Evolutionary conservation across 805 yeast genomes (phyloP).

Genomic region (Suhomyces xylopsoci): DNA sequence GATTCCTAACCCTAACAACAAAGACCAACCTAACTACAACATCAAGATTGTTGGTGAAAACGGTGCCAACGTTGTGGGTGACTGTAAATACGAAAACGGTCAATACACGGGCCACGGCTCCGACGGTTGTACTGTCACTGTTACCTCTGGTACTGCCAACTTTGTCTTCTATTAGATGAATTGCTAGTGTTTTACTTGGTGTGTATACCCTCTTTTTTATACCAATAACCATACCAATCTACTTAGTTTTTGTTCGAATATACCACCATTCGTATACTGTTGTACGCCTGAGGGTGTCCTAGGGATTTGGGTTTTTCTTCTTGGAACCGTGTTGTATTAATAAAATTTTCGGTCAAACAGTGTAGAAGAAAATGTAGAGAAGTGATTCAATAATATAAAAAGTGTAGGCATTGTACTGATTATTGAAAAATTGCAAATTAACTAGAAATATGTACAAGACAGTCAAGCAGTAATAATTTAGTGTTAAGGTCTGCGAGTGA

Average conservation of each 20-base stretch:
- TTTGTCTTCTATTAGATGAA: slow-evolving; percentile 50
- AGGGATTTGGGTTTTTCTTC: slow-evolving; percentile 1
- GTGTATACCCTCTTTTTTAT: neutral
- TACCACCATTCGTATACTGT: slow-evolving; percentile 1
- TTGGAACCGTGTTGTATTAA: neutral
- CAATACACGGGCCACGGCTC: slow-evolving; percentile 50
- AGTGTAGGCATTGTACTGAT: no score
- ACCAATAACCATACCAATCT: neutral
- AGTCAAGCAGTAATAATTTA: no score
- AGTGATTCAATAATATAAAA: no score
- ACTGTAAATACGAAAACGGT: slow-evolving; percentile 43
- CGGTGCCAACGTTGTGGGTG: slow-evolving; percentile 36
- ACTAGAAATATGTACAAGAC: no score
- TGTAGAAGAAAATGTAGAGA: no score
- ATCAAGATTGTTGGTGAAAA: slow-evolving; percentile 45
- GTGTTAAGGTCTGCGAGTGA: no score
- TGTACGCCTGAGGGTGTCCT: slow-evolving; percentile 2
- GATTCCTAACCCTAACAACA: slow-evolving; percentile 77
- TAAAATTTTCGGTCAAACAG: neutral
- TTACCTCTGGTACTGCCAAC: slow-evolving; percentile 56
- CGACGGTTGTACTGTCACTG: slow-evolving; percentile 79
- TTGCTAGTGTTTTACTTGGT: neutral
- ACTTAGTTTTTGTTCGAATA: neutral
- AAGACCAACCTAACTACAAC: slow-evolving; percentile 38
- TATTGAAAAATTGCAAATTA: no score